Conservation (phyloP, 768 basidiomycete genomes). For the Amanita exitialis region DNA sequence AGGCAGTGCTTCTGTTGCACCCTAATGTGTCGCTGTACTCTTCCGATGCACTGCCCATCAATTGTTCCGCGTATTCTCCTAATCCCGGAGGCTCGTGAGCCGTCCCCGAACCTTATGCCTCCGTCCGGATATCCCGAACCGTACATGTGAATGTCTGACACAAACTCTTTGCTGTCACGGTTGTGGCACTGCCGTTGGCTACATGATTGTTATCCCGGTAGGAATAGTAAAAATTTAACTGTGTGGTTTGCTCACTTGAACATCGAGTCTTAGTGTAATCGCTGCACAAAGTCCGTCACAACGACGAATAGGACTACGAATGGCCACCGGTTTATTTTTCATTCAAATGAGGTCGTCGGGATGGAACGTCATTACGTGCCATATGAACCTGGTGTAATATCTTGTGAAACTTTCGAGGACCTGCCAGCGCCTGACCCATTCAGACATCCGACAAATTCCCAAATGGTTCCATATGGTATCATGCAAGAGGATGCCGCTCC, state of each 20-base stretch:
- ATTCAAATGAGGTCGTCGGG: no score
- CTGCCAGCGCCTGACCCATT: slow-evolving; percentile 27
- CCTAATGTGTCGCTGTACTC: slow-evolving; percentile 78
- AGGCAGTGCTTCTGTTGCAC: slow-evolving; percentile 82
- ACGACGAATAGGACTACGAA: slow-evolving; percentile 66
- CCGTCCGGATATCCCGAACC: slow-evolving; percentile 40
- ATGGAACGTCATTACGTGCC: no score
- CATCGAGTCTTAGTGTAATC: slow-evolving; percentile 34
- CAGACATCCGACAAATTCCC: not conserved
- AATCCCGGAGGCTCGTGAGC: no score
- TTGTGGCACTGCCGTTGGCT: slow-evolving; percentile 67
- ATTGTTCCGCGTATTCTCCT: slow-evolving; percentile 62
- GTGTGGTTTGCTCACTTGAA: slow-evolving; percentile 3
- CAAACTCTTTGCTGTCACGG: slow-evolving; percentile 74
- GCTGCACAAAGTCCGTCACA: slow-evolving; percentile 65
- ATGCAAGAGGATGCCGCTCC: no score
- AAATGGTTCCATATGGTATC: not conserved
- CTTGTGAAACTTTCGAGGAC: no score
- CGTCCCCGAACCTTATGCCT: no score
- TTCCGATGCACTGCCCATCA: no score
- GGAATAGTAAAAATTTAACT: slow-evolving; percentile 7
- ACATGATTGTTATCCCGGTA: slow-evolving; percentile 70
- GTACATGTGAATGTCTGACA: slow-evolving; percentile 82
- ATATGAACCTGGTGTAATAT: no score
- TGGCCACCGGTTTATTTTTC: no score